Conservation (phyloP, 768 basidiomycete species). For the Pulveroboletus frians region DNA sequence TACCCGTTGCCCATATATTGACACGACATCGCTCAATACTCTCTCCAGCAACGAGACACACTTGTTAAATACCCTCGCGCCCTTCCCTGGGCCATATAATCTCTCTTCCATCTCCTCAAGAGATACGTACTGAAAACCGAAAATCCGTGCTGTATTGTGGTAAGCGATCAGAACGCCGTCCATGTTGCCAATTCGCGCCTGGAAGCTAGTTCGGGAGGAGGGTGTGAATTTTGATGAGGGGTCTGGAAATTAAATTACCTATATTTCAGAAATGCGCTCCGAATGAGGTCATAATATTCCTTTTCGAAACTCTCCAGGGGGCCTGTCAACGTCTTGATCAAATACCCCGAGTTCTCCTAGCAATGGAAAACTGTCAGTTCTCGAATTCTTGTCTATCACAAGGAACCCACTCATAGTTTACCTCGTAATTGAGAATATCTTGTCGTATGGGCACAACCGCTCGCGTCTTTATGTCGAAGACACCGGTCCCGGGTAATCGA, state of each 20-base stretch:
- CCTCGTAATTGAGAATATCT: conserved; percentile 80
- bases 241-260: conserved; percentile 41
- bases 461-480: conserved; percentile 96
- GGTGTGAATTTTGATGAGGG: background rate
- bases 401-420: conserved; percentile 17
- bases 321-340: conserved; percentile 62
- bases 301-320: conserved; percentile 76
- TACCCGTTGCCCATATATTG: conserved; percentile 64
- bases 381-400: background rate
- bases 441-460: conserved; percentile 79
- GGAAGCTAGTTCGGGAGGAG: conserved; percentile 53
- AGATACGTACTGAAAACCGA: conserved; percentile 92
- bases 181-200: conserved; percentile 96
- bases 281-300: conserved; percentile 92
- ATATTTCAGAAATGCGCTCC: conserved; percentile 93
- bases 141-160: conserved; percentile 80
- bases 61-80: conserved; percentile 70
- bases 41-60: conserved; percentile 68
- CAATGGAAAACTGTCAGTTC: background rate
- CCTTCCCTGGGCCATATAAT: conserved; percentile 57
- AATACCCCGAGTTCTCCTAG: conserved; percentile 76
- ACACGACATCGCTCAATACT: conserved; percentile 51
- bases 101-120: conserved; percentile 82
- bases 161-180: conserved; percentile 88
- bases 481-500: conserved; percentile 80